A percentile compares a stretch with the other conserved stretches of the same genome.
These are phyloP conservation scores for Tolypocladium guangdongense DNA, from an alignment of 2,329 filamentous ascomycete species.

Conservation along the genomic window DNA sequence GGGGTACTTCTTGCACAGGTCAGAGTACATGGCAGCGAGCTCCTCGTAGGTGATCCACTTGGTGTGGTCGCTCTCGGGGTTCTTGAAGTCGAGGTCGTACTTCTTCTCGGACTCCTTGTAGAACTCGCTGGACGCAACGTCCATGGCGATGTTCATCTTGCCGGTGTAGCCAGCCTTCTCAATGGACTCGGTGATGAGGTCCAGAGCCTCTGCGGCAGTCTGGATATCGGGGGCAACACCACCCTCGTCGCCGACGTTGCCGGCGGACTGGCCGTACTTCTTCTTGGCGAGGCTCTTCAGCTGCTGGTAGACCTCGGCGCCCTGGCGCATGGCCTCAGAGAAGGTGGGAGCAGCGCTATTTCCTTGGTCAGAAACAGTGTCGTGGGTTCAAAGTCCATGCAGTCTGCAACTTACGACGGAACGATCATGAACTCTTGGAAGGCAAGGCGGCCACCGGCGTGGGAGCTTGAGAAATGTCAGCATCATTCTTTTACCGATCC, in stretches of 20 bases:
- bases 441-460: slow-evolving; percentile 90
- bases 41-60: slow-evolving; percentile 99
- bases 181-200: slow-evolving; percentile 90
- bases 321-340: slow-evolving; percentile 91
- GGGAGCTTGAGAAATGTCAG: slow-evolving; percentile 48
- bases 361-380: slow-evolving; percentile 6
- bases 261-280: slow-evolving; percentile 97
- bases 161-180: slow-evolving; percentile 92
- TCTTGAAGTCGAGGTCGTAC: slow-evolving; percentile 99
- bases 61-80: slow-evolving; percentile 86
- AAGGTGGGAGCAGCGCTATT: slow-evolving; percentile 72
- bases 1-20: slow-evolving; percentile 86
- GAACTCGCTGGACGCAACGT: slow-evolving; percentile 98
- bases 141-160: slow-evolving; percentile 97
- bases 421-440: slow-evolving; percentile 98
- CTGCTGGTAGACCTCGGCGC: slow-evolving; percentile 95
- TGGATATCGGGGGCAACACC: slow-evolving; percentile 99
- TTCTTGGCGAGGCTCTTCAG: slow-evolving; percentile 97
- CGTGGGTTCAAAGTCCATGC: neutral
- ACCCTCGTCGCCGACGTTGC: slow-evolving; percentile 98
- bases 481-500: neutral
- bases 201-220: slow-evolving; percentile 89
- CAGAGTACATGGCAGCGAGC: slow-evolving; percentile 83
- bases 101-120: slow-evolving; percentile 98
- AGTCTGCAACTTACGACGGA: slow-evolving; percentile 50